These are phyloP conservation scores for Omphalea diandra DNA, from an alignment of 441 rosid genomes.

Conservation along the genomic window DNA sequence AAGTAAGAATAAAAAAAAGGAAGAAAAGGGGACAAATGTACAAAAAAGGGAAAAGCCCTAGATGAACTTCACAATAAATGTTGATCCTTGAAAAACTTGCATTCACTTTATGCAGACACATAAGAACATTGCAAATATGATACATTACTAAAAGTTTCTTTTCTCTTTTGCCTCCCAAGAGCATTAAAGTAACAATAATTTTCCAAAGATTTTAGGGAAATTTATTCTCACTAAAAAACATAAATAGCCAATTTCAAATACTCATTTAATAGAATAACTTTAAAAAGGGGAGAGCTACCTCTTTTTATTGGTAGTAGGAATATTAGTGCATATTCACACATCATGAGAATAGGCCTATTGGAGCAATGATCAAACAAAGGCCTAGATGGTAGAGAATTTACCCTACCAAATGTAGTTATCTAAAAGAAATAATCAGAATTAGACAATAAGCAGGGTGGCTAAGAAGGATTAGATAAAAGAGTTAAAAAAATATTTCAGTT, in stretches of 20 bases:
- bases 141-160: neutral
- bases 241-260: neutral
- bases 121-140: neutral
- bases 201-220: neutral
- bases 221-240: neutral
- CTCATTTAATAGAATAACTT: neutral
- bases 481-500: too few species aligned
- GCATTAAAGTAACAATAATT: neutral
- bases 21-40: too few species aligned
- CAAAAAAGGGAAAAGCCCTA: too few species aligned
- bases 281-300: neutral
- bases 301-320: neutral
- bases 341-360: neutral
- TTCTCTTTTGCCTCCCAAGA: neutral
- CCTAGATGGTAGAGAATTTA: neutral
- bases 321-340: neutral
- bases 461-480: neutral
- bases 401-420: neutral
- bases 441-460: neutral
- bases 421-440: neutral
- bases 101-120: neutral
- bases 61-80: neutral
- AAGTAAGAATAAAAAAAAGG: too few species aligned
- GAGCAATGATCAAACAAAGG: neutral
- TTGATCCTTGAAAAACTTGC: neutral